These are phyloP conservation scores for Lactarius evosmus DNA, from an alignment of 768 basidiomycete species.

Conservation along the genomic window DNA sequence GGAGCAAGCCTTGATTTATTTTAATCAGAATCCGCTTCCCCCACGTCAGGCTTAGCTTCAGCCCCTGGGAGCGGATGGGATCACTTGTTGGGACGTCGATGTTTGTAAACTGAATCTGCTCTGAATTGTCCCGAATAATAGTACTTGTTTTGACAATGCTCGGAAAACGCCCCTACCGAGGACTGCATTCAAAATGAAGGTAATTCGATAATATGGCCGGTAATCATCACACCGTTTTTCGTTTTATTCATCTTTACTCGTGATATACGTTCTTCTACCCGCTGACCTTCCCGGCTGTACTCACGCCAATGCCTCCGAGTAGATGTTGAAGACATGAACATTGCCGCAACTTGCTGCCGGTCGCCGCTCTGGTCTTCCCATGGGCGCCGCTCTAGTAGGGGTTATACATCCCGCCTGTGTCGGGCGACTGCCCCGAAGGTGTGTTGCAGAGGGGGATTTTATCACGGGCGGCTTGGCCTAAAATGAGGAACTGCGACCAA, in stretches of 20 bases:
- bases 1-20: not conserved
- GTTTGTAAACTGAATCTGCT: no score
- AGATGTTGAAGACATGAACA: conserved; percentile 25
- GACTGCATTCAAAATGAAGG: not conserved
- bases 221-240: not conserved
- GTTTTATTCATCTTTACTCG: not conserved
- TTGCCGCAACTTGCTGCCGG: conserved; percentile 24
- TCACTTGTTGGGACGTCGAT: no score
- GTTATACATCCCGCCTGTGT: conserved; percentile 37
- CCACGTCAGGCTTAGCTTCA: no score
- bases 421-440: conserved; percentile 35
- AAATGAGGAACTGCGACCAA: conserved; percentile 31
- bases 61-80: no score
- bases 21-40: not conserved
- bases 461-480: conserved; percentile 35
- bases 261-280: not conserved
- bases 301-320: conserved; percentile 23
- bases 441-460: conserved; percentile 34
- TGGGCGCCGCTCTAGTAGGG: conserved; percentile 31
- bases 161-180: not conserved
- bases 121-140: not conserved
- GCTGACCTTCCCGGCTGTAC: not conserved
- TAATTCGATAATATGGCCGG: not conserved
- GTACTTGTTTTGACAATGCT: not conserved
- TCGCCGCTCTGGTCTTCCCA: conserved; percentile 30